Conservation (phyloP, 805 yeast genomes). For the Ogataea minuta region DNA sequence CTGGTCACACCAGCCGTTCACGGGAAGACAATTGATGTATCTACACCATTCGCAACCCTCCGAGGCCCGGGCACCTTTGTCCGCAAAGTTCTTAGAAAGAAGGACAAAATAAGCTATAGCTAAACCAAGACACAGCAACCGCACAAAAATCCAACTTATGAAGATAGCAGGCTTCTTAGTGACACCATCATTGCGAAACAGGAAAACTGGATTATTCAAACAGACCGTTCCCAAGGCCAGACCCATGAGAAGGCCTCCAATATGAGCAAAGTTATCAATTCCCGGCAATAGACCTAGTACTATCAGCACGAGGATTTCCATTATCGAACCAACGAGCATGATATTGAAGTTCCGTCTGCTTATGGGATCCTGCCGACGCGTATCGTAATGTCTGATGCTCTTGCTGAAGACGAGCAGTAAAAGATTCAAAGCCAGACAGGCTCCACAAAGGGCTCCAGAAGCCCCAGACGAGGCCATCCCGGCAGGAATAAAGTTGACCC, state of each 20-base stretch:
- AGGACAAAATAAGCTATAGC: conserved; percentile 50
- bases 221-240: conserved; percentile 46
- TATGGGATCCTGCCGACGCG: conserved; percentile 18
- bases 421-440: conserved; percentile 57
- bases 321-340: conserved; percentile 46
- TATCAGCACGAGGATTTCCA: conserved; percentile 56
- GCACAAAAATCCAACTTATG: conserved; percentile 49
- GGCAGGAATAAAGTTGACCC: conserved; percentile 65
- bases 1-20: conserved; percentile 62
- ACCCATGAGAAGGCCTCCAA: conserved; percentile 73
- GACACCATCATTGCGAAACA: conserved; percentile 17
- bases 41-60: conserved; percentile 66
- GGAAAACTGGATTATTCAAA: conserved; percentile 55
- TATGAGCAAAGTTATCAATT: conserved; percentile 69
- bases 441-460: conserved; percentile 68
- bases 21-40: conserved; percentile 68
- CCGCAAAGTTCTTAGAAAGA: conserved; percentile 47
- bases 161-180: conserved; percentile 40
- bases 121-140: conserved; percentile 45
- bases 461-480: conserved; percentile 72
- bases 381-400: conserved; percentile 39
- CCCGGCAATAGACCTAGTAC: conserved; percentile 72
- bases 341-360: conserved; percentile 44
- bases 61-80: conserved; percentile 42
- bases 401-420: conserved; percentile 54